These are phyloP conservation scores for Pyricularia pennisetigena DNA, from an alignment of 2,329 filamentous ascomycete genomes.

Conservation along the genomic window DNA sequence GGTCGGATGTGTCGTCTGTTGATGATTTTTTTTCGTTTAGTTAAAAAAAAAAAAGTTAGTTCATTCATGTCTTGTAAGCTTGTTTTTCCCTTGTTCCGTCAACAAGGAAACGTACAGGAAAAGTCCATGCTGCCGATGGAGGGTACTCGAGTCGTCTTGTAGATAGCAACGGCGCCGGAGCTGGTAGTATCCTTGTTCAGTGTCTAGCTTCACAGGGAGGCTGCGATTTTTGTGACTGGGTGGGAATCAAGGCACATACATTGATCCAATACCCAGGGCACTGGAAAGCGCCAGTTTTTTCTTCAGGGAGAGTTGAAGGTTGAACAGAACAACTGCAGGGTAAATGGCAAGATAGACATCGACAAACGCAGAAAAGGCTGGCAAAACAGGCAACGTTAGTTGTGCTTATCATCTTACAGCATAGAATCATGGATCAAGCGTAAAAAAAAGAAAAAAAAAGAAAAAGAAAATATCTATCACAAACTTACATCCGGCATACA, in stretches of 20 bases:
- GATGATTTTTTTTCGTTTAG: no score
- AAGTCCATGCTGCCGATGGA: constrained; percentile 18
- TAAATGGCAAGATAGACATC: constrained; percentile 33
- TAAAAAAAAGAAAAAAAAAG: no score
- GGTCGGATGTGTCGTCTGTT: constrained; percentile 24
- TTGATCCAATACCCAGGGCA: constrained; percentile 27
- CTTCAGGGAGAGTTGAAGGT: constrained; percentile 24
- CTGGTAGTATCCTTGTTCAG: constrained; percentile 8
- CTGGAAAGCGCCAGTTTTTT: constrained; percentile 29
- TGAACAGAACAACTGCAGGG: constrained; percentile 24
- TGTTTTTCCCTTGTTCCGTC: no score
- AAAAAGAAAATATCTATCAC: no score
- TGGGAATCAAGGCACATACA: constrained; percentile 16
- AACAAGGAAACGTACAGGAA: no score
- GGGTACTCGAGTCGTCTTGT: constrained; percentile 19
- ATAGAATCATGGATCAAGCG: no score
- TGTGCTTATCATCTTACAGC: no score
- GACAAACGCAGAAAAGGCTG: constrained; percentile 10
- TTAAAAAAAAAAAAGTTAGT: no score
- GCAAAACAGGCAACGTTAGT: not conserved
- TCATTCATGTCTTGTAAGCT: not conserved
- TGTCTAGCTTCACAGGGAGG: not conserved
- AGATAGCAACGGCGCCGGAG: constrained; percentile 17
- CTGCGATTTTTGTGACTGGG: no score
- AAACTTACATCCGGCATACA: constrained; percentile 26